phyloP scores from a whole-genome alignment of 495 filamentous ascomycete genomes.

The Penicillium daleae region DNA sequence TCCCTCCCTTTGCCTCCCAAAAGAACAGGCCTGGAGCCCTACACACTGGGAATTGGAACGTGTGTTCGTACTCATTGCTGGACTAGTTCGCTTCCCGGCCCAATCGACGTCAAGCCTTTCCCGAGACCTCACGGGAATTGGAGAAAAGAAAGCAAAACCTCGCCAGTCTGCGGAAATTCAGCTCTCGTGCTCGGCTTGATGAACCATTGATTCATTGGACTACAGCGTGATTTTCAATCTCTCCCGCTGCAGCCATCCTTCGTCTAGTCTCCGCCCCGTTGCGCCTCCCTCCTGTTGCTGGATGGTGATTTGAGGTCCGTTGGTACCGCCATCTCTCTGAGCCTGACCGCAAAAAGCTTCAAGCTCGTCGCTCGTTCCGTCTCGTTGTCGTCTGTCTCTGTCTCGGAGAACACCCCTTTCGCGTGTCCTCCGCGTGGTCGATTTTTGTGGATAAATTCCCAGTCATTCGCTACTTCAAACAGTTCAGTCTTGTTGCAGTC shows the following conservation, averaged over 20 bases:
- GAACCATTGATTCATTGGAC: slow-evolving; percentile 24
- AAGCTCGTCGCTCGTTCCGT: slow-evolving; percentile 49
- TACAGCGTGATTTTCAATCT: slow-evolving; percentile 29
- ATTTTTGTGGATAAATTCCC: slow-evolving; percentile 51
- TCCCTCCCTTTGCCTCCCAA: not conserved
- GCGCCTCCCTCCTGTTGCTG: slow-evolving; percentile 25
- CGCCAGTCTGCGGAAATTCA: slow-evolving; percentile 27
- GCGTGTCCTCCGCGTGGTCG: slow-evolving; percentile 39
- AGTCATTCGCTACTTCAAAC: slow-evolving; percentile 53
- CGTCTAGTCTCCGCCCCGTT: slow-evolving; percentile 34
- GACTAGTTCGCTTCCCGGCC: slow-evolving; percentile 35
- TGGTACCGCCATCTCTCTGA: slow-evolving; percentile 34
- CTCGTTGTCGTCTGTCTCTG: slow-evolving; percentile 18
- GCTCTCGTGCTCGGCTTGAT: slow-evolving; percentile 20
- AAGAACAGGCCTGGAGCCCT: not conserved
- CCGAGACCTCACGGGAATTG: slow-evolving; percentile 29
- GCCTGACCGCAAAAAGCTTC: slow-evolving; percentile 40
- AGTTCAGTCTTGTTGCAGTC: slow-evolving; percentile 51
- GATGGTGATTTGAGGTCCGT: slow-evolving; percentile 44
- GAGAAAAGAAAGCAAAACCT: slow-evolving; percentile 30
- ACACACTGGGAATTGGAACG: slow-evolving; percentile 2
- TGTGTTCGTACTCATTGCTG: slow-evolving; percentile 40
- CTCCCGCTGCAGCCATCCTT: slow-evolving; percentile 46
- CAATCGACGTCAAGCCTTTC: slow-evolving; percentile 27
- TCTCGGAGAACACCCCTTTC: slow-evolving; percentile 43